phyloP scores from a whole-genome alignment of 805 yeast genomes.

The Saccharomycopsis sp. region DNA sequence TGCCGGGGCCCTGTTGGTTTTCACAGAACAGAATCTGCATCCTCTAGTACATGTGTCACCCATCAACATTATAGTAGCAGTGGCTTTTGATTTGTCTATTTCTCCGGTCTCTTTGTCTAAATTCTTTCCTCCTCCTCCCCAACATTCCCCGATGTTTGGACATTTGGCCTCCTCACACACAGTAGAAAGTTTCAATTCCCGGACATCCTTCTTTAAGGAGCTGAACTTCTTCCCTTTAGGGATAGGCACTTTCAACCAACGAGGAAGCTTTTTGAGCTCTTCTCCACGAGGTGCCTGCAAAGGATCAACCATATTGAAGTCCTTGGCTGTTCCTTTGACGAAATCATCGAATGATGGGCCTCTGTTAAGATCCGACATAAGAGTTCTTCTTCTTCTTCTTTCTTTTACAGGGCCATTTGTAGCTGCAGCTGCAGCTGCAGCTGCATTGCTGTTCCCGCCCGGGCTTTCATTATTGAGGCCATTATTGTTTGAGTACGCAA shows the following conservation, averaged over 20 bases:
- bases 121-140: constrained; percentile 83
- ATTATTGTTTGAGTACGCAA: not conserved
- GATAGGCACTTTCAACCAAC: constrained; percentile 92
- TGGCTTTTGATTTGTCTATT: constrained; percentile 67
- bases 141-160: constrained; percentile 99
- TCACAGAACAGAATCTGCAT: constrained; percentile 96
- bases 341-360: constrained; percentile 97
- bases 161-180: constrained; percentile 99
- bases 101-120: constrained; percentile 17
- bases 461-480: not conserved
- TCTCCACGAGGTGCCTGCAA: constrained; percentile 64
- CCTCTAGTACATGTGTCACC: constrained; percentile 99
- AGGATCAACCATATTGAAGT: constrained; percentile 55
- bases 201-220: constrained; percentile 75
- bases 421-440: not conserved
- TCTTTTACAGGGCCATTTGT: not conserved
- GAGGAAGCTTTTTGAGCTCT: constrained; percentile 69
- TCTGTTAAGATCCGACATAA: constrained; percentile 7
- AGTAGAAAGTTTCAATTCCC: constrained; percentile 84
- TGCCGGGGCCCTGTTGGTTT: constrained; percentile 81
- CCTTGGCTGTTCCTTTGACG: constrained; percentile 71
- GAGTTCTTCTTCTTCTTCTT: constrained; percentile 11
- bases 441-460: not conserved
- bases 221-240: constrained; percentile 90
- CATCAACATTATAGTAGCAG: constrained; percentile 95